Evolutionary conservation across 306 rosid species (phyloP).

Genomic region (Cucumis sativus): DNA sequence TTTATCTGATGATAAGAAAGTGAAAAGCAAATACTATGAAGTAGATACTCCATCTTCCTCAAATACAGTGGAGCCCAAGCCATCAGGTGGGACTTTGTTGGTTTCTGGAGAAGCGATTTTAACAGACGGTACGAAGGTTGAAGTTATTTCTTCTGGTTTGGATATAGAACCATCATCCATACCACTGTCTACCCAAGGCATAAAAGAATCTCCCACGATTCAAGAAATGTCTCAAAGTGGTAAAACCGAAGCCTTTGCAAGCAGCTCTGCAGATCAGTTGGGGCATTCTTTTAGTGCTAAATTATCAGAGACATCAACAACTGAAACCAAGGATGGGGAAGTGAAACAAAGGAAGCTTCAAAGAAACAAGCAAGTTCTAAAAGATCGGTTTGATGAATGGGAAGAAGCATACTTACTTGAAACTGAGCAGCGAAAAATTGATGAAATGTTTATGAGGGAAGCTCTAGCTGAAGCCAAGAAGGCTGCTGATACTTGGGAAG

Average conservation of each 20-base stretch:
- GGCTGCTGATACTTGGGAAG: constrained; percentile 97
- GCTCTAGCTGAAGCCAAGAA: constrained; percentile 89
- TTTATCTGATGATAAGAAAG: constrained; percentile 18
- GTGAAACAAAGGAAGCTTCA: constrained; percentile 68
- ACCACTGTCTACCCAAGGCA: constrained; percentile 18
- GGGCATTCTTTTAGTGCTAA: constrained; percentile 23
- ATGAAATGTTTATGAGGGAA: constrained; percentile 89
- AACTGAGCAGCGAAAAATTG: constrained; percentile 51
- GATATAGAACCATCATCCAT: constrained; percentile 24
- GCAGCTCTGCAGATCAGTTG: constrained; percentile 28
- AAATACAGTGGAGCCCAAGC: constrained; percentile 26
- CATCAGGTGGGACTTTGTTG: constrained; percentile 36
- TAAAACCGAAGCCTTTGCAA: constrained; percentile 16
- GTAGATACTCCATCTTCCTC: constrained; percentile 33
- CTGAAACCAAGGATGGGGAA: constrained; percentile 40
- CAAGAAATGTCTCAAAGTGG: constrained; percentile 21
- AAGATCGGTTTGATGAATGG: constrained; percentile 88
- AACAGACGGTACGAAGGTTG: constrained; percentile 27
- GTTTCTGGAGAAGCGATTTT: constrained; percentile 39
- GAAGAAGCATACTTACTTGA: constrained; percentile 72
- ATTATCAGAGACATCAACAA: constrained; percentile 32
- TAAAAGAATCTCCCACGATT: constrained; percentile 16
- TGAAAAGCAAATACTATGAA: constrained; percentile 32
- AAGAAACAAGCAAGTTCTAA: constrained; percentile 52
- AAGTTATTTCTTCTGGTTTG: constrained; percentile 27